Conservation (phyloP, 2,329 filamentous ascomycete species). For the Aschersonia sp. region DNA sequence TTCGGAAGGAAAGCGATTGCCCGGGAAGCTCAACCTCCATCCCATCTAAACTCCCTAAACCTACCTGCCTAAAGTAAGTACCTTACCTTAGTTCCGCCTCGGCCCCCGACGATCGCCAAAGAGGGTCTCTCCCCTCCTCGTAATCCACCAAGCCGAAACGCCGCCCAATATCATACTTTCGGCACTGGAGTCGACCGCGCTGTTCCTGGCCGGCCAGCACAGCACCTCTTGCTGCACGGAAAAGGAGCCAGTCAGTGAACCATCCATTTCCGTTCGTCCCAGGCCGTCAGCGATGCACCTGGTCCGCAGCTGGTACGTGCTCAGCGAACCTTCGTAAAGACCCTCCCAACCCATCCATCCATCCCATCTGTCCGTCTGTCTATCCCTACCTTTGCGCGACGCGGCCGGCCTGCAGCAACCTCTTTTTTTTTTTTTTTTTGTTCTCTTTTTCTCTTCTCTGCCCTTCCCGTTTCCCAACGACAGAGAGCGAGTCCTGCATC, state of each 20-base stretch:
- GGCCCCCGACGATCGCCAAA: slow-evolving; percentile 2
- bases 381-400: neutral
- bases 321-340: neutral
- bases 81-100: no score
- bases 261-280: neutral
- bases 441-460: neutral
- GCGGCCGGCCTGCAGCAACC: neutral
- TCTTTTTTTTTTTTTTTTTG: neutral
- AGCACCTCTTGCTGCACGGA: neutral
- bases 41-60: no score
- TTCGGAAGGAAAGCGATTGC: neutral
- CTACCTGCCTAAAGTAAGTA: no score
- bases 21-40: no score
- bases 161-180: slow-evolving; percentile 1
- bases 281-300: neutral
- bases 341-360: neutral
- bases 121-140: neutral
- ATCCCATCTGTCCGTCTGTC: neutral
- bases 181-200: neutral
- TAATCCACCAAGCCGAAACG: slow-evolving; percentile 1
- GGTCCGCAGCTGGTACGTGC: slow-evolving; percentile 4
- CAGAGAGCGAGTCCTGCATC: neutral
- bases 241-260: neutral
- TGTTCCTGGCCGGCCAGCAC: neutral
- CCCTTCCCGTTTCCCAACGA: neutral